Conservation (phyloP, 306 rosid genomes). For the Citrullus mucosospermus region DNA sequence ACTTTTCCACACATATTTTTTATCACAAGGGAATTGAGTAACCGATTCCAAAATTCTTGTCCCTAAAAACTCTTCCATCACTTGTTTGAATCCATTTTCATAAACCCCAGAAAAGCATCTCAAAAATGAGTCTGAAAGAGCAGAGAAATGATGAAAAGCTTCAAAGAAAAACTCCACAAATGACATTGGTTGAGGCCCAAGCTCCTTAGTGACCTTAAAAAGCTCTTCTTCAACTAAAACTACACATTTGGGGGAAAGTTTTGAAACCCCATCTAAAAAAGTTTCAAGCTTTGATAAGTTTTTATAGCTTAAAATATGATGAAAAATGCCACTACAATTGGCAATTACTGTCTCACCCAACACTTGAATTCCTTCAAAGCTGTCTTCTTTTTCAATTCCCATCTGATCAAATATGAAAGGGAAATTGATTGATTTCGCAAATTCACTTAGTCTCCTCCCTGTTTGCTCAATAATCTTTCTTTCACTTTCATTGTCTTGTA, state of each 20-base stretch:
- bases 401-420: constrained; percentile 33
- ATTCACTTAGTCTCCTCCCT: constrained; percentile 47
- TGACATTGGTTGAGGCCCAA: constrained; percentile 30
- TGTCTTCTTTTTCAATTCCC: constrained; percentile 23
- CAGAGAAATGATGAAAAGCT: constrained; percentile 52
- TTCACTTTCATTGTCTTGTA: constrained; percentile 17
- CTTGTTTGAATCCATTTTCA: constrained; percentile 18
- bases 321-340: constrained; percentile 47
- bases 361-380: constrained; percentile 20
- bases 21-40: constrained; percentile 38
- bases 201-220: constrained; percentile 24
- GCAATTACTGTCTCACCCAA: constrained; percentile 17
- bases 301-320: constrained; percentile 25
- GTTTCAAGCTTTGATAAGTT: constrained; percentile 24
- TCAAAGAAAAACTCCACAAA: constrained; percentile 64
- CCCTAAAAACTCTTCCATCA: constrained; percentile 49
- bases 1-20: constrained; percentile 25
- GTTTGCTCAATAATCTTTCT: constrained; percentile 24
- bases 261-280: constrained; percentile 28
- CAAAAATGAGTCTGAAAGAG: constrained; percentile 40
- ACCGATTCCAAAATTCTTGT: constrained; percentile 39
- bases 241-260: constrained; percentile 39
- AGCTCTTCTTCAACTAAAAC: constrained; percentile 55
- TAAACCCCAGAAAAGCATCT: constrained; percentile 17
- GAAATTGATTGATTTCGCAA: constrained; percentile 39